Percentiles rank a stretch among this genome's conserved stretches.
phyloP scores from a whole-genome alignment of 2,329 filamentous ascomycete genomes.

The Elsinoe batatas region DNA sequence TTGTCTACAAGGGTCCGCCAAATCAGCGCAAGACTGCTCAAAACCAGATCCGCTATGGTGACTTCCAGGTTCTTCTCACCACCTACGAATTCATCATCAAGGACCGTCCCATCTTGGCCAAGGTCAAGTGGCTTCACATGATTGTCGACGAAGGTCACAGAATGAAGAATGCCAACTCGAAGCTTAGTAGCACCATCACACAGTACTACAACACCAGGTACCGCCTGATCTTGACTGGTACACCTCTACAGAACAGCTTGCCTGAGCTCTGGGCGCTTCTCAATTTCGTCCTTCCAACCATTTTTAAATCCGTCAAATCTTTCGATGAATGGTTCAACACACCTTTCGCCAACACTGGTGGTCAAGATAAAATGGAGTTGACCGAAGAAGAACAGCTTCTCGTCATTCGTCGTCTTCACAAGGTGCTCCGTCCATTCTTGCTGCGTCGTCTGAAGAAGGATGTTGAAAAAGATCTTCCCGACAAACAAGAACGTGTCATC shows the following conservation, averaged over 20 bases:
- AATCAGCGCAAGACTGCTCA: slow-evolving; percentile 80
- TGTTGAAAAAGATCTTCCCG: slow-evolving; percentile 95
- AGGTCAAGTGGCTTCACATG: slow-evolving; percentile 99
- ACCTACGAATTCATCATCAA: slow-evolving; percentile 99
- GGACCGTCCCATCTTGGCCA: slow-evolving; percentile 85
- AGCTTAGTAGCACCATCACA: slow-evolving; percentile 88
- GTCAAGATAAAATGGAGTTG: slow-evolving; percentile 97
- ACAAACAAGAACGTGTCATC: slow-evolving; percentile 98
- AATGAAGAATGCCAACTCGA: slow-evolving; percentile 98
- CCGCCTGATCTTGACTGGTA: slow-evolving; percentile 93
- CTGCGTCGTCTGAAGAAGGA: slow-evolving; percentile 98
- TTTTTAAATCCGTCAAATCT: slow-evolving; percentile 97
- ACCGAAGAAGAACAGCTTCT: slow-evolving; percentile 99
- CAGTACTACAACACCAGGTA: slow-evolving; percentile 92
- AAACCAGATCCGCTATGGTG: slow-evolving; percentile 84
- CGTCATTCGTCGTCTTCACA: slow-evolving; percentile 95
- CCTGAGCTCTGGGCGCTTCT: slow-evolving; percentile 95
- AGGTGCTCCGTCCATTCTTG: slow-evolving; percentile 93
- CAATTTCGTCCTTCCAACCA: slow-evolving; percentile 95
- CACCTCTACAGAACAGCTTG: slow-evolving; percentile 92
- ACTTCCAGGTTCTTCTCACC: slow-evolving; percentile 92
- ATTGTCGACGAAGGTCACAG: slow-evolving; percentile 98
- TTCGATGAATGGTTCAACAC: slow-evolving; percentile 99
- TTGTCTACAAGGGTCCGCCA: slow-evolving; percentile 96
- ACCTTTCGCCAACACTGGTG: slow-evolving; percentile 94